Conservation (phyloP, 306 rosid species). For the Citrullus mucosospermus region DNA sequence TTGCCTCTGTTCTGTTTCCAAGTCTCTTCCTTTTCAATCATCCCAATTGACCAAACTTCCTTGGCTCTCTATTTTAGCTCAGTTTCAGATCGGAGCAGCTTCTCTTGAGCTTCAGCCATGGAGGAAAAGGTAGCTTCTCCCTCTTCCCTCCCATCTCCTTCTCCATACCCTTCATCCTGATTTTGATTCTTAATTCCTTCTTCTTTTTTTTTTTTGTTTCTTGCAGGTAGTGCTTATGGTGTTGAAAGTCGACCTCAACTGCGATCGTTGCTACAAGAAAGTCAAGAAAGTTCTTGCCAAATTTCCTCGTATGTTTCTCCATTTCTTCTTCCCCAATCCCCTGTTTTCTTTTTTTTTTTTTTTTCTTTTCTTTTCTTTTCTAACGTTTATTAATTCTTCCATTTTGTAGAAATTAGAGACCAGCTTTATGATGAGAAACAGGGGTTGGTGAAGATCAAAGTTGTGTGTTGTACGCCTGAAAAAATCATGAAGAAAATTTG, state of each 20-base stretch:
- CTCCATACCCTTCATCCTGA: background rate
- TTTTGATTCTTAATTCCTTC: background rate
- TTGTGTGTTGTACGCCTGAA: constrained; percentile 55
- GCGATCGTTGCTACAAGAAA: constrained; percentile 57
- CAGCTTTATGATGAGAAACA: constrained; percentile 49
- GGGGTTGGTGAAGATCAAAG: constrained; percentile 41
- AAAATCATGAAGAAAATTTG: constrained; percentile 3
- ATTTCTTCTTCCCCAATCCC: background rate
- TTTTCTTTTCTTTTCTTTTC: too few species aligned
- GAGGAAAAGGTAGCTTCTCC: background rate
- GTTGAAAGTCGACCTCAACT: constrained; percentile 64
- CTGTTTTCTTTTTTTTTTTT: background rate
- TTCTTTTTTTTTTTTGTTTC: background rate
- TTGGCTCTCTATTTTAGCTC: background rate
- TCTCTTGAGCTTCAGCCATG: background rate
- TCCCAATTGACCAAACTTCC: background rate
- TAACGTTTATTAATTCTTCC: background rate
- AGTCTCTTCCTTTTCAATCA: background rate
- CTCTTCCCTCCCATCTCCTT: background rate
- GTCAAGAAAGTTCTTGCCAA: constrained; percentile 59
- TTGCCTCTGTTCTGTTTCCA: background rate
- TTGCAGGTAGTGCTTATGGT: constrained; percentile 40
- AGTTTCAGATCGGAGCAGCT: background rate
- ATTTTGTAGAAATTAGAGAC: constrained; percentile 56
- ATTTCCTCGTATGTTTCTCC: constrained; percentile 53